These are phyloP conservation scores for Cercospora canescens DNA, from an alignment of 2,329 filamentous ascomycete species.

Conservation along the genomic window DNA sequence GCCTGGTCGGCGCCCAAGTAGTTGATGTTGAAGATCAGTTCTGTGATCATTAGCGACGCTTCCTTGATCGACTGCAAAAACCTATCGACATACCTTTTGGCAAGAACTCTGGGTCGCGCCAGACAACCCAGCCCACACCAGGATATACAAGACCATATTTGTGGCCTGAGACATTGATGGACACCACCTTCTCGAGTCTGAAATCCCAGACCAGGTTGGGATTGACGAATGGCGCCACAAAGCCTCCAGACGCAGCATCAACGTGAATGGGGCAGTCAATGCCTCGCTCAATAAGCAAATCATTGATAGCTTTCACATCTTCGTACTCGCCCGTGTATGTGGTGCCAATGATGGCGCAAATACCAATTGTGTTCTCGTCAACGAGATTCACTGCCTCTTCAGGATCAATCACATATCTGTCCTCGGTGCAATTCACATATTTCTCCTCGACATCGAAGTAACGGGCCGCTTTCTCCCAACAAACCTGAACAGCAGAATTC, in stretches of 20 bases:
- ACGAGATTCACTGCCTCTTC: conserved; percentile 61
- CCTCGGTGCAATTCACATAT: conserved; percentile 64
- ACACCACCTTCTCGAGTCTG: conserved; percentile 81
- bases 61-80: neutral
- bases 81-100: conserved; percentile 55
- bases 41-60: conserved; percentile 37
- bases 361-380: conserved; percentile 79
- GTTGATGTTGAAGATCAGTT: conserved; percentile 99
- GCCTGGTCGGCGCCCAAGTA: conserved; percentile 94
- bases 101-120: conserved; percentile 79
- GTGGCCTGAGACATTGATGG: conserved; percentile 92
- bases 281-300: conserved; percentile 72
- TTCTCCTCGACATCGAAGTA: conserved; percentile 81
- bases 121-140: conserved; percentile 91
- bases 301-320: conserved; percentile 88
- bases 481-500: conserved; percentile 94
- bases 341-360: conserved; percentile 85
- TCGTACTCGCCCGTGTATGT: conserved; percentile 97
- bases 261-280: conserved; percentile 89
- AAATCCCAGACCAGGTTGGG: conserved; percentile 91
- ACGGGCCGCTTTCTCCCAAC: conserved; percentile 77
- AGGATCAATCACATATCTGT: conserved; percentile 65
- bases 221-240: conserved; percentile 87
- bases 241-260: conserved; percentile 88
- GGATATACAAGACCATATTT: conserved; percentile 83